These are phyloP conservation scores for Eutypa lata DNA, from an alignment of 2,329 filamentous ascomycete genomes.

Conservation along the genomic window DNA sequence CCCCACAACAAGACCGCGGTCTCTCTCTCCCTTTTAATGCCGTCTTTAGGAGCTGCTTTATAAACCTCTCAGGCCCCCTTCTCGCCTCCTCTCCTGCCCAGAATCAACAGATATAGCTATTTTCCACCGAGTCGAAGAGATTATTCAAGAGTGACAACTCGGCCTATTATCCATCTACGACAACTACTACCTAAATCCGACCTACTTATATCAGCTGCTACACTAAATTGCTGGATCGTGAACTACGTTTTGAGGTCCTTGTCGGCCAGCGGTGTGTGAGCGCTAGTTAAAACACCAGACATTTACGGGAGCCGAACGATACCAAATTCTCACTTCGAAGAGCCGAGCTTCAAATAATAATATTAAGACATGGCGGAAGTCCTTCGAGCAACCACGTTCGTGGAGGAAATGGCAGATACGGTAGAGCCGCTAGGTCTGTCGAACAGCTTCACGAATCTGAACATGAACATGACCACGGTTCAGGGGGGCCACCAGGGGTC, in stretches of 20 bases:
- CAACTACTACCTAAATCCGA: too few relatives aligned
- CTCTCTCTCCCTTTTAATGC: background rate
- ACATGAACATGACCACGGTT: slow-evolving; percentile 21
- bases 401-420: slow-evolving; percentile 15
- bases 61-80: background rate
- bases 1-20: background rate
- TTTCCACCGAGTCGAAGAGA: too few relatives aligned
- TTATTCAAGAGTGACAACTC: too few relatives aligned
- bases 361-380: slow-evolving; percentile 28
- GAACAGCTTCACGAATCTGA: slow-evolving; percentile 21
- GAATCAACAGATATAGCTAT: too few relatives aligned
- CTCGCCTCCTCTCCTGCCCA: background rate
- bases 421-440: slow-evolving; percentile 25
- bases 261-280: background rate
- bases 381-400: slow-evolving; percentile 21
- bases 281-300: too few relatives aligned
- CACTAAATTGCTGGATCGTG: too few relatives aligned
- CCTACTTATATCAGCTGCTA: too few relatives aligned
- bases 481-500: slow-evolving; percentile 9
- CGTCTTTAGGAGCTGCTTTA: background rate
- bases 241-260: too few relatives aligned
- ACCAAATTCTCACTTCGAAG: background rate
- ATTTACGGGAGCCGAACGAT: too few relatives aligned
- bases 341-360: background rate
- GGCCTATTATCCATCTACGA: too few relatives aligned